Evolutionary conservation across 345 rosid species (phyloP), one percentile per base, ranked within the genome.

Genomic region (Lagerstroemia speciosa): DNA sequence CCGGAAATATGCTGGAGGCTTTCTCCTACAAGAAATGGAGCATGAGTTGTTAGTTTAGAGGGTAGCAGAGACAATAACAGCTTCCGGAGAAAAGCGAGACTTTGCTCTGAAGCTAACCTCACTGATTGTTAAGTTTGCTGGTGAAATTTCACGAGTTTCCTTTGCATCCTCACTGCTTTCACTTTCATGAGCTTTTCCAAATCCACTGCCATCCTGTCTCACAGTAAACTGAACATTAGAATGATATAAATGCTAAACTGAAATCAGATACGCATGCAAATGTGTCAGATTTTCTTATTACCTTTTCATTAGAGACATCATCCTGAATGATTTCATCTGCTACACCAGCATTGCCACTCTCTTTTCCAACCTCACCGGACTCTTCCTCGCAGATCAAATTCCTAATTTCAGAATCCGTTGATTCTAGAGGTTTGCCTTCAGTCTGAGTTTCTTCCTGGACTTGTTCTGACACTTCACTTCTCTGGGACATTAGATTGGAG

Each of bases 371-470:
- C 24, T 50, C 68, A 64, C 2, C 64, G 10, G 55, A 20, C 16
- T 30, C 63, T 48, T 24, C 68, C 64, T 64, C 46, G 38, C 3
- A 43, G 50, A 36, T 55, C 20, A 1, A 30, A 29, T 33, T 52
- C 43, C 50, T 63, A 17, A 2, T 32, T 45, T 70, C 73, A 16
- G 63, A 40, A 63, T 31, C 67, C 24, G 48, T 43, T 41, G 67
- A 30, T 63, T 48, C 67, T 46, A 52, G 15, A n/a, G 55, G 27
- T 45, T 12, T 63, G 19, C 34, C 68, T 61, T 48, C 30, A 2
- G 38, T 62, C 30, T 48, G 73, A 50, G 17, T 17, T 2, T 70
- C 50, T 0, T 62, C 34, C 45, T 31, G 46, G 15, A 58, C 55
- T 24, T 70, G 45, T 62, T 50, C 52, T n/a, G 29, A 50, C 12